phyloP scores from a whole-genome alignment of 768 basidiomycete species.

The Paxillus involutus region DNA sequence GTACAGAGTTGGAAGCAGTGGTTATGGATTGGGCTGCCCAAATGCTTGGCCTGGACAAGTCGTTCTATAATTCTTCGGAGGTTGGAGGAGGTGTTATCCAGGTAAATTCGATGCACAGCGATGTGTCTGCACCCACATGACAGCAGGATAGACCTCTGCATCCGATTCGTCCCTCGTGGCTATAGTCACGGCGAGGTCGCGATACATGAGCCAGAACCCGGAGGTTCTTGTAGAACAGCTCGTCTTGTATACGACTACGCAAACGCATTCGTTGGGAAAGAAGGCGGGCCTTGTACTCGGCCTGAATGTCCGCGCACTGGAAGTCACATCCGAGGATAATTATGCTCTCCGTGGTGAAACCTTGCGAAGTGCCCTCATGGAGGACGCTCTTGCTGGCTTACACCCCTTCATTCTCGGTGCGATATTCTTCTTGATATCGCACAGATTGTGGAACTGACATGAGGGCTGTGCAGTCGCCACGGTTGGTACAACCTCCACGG shows the following conservation, averaged over 20 bases:
- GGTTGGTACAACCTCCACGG: slow-evolving; percentile 89
- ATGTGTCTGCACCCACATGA: neutral
- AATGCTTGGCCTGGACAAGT: slow-evolving; percentile 67
- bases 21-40: slow-evolving; percentile 92
- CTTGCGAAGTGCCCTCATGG: slow-evolving; percentile 58
- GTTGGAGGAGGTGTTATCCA: slow-evolving; percentile 84
- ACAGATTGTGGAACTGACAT: neutral
- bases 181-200: slow-evolving; percentile 75
- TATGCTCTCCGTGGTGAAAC: slow-evolving; percentile 68
- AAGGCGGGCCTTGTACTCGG: slow-evolving; percentile 84
- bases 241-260: slow-evolving; percentile 85
- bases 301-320: slow-evolving; percentile 65
- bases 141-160: slow-evolving; percentile 63
- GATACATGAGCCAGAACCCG: slow-evolving; percentile 51
- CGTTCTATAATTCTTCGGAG: slow-evolving; percentile 65
- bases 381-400: slow-evolving; percentile 57
- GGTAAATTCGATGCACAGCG: slow-evolving; percentile 37
- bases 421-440: slow-evolving; percentile 10
- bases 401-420: slow-evolving; percentile 82
- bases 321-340: slow-evolving; percentile 61
- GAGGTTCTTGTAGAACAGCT: slow-evolving; percentile 53
- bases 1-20: slow-evolving; percentile 85
- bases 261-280: slow-evolving; percentile 84
- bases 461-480: slow-evolving; percentile 63
- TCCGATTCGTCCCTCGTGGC: slow-evolving; percentile 81